These are phyloP conservation scores for Fusarium fracticaudum DNA, from an alignment of 2,329 filamentous ascomycete species.

Conservation along the genomic window DNA sequence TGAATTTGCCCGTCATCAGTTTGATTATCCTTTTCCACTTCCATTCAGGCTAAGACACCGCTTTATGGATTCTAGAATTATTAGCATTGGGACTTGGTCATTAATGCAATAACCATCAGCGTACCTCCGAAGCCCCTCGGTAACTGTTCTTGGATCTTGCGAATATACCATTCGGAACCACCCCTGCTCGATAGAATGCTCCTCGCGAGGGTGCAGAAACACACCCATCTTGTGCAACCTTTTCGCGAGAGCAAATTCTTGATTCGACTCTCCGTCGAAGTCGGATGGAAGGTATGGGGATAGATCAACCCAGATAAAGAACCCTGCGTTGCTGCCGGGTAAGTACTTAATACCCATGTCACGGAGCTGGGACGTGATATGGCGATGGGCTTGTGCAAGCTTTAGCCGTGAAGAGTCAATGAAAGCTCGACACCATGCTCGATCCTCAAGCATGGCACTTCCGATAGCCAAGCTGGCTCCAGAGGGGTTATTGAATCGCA, in stretches of 20 bases:
- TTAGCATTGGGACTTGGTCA: not conserved
- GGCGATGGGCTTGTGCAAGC: slow-evolving; percentile 53
- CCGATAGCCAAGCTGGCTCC: slow-evolving; percentile 55
- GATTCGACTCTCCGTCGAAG: slow-evolving; percentile 43
- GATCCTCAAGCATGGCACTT: slow-evolving; percentile 57
- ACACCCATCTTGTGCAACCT: slow-evolving; percentile 57
- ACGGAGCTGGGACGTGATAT: slow-evolving; percentile 50
- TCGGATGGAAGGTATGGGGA: slow-evolving; percentile 52
- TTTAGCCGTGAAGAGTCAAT: slow-evolving; percentile 51
- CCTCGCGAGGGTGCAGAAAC: slow-evolving; percentile 59
- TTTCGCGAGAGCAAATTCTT: slow-evolving; percentile 57
- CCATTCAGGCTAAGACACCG: slow-evolving; percentile 10
- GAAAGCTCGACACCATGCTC: slow-evolving; percentile 56
- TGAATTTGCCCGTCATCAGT: not conserved
- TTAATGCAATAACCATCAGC: not conserved
- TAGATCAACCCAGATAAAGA: slow-evolving; percentile 66
- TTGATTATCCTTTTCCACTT: not conserved
- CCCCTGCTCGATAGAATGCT: slow-evolving; percentile 57
- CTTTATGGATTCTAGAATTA: slow-evolving; percentile 20
- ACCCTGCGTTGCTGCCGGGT: slow-evolving; percentile 62
- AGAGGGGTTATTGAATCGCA: slow-evolving; percentile 59
- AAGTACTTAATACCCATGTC: slow-evolving; percentile 56
- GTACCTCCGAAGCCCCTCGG: slow-evolving; percentile 51
- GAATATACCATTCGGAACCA: slow-evolving; percentile 66
- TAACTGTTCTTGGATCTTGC: slow-evolving; percentile 48